A percentile compares a stretch with the other conserved stretches of the same genome.
Conservation (phyloP, 2,329 filamentous ascomycete species). For the Talaromyces sp. region DNA sequence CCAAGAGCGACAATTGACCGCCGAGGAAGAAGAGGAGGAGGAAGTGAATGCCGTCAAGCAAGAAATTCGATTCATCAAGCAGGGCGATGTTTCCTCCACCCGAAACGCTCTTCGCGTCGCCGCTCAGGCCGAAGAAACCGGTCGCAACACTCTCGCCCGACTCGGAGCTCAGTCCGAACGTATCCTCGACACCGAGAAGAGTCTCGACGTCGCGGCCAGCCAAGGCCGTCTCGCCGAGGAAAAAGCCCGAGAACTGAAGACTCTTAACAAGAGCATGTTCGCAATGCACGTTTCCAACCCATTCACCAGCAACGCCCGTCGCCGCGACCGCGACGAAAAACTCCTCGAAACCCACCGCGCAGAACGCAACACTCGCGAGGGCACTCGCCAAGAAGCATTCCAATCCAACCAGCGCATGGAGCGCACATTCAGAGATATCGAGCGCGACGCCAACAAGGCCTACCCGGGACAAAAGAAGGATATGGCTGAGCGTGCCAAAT, state of each 20-base stretch:
- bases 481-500: conserved; percentile 67
- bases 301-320: conserved; percentile 69
- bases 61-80: conserved; percentile 72
- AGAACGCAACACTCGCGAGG: conserved; percentile 58
- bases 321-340: conserved; percentile 63
- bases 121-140: conserved; percentile 68
- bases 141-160: conserved; percentile 68
- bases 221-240: conserved; percentile 76
- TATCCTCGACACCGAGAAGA: conserved; percentile 77
- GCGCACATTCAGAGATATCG: conserved; percentile 63
- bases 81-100: conserved; percentile 71
- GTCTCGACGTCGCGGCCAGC: conserved; percentile 75
- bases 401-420: conserved; percentile 59
- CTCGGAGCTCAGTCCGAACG: conserved; percentile 77
- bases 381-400: conserved; percentile 56
- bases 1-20: conserved; percentile 74
- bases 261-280: conserved; percentile 87
- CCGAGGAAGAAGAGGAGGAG: conserved; percentile 74
- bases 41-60: conserved; percentile 70
- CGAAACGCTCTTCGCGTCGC: conserved; percentile 68
- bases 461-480: conserved; percentile 53
- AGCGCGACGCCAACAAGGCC: conserved; percentile 50
- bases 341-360: conserved; percentile 64
- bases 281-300: conserved; percentile 75
- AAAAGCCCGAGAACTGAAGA: conserved; percentile 78